Evolutionary conservation across 352 stramenopile genomes (phyloP), one percentile per base, ranked within the genome.

Genomic region (Phytophthora podocarpi): DNA sequence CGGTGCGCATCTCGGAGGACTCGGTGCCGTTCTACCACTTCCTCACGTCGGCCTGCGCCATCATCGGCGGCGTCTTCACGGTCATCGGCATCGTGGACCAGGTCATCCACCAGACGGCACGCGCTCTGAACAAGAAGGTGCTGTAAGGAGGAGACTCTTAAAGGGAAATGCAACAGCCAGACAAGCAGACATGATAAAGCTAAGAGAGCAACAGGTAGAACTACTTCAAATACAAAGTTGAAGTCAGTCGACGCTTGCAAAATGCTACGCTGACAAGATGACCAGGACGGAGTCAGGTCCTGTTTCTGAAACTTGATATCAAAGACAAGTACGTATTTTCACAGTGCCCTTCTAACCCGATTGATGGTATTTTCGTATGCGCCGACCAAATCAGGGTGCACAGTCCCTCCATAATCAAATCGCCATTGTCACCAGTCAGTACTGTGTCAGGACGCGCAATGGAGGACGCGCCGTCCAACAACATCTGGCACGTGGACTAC

Each of bases 11-110:
- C 43, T 94, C 93, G 59, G 96, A 97, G 74, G 82, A 92, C 70
- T 81, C 82, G 60, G 76, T 91, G 64, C 86, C 82, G 62, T 98
- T 97, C 79, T 98, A 98, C 73, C 91, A 98, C 74, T 98, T 98
- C 62, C 55, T 98, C 51, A 98, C 96, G 41, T 97, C 91, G 37
- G 66, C 97, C 18, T 97, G 97, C 73, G 96, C 94, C 39, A 98
- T 98, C 58, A 95, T 98, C 57, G 96, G 96, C 40, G 96, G 96
- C 24, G 97, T 96, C 34, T 98, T 98, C 67, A 98, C 93, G 23
- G 91, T 98, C 56, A 91, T 98, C 51, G 93, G 94, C 24, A 93
- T 98, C 70, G 55, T 98, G 34, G 93, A 98, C 70, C 84, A 93
- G 67, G 59, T 95, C 39, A 89, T 96, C 55, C 87, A 95, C 70